These are phyloP conservation scores for Fusarium sp. DNA, from an alignment of 2,329 filamentous ascomycete genomes.

Conservation along the genomic window DNA sequence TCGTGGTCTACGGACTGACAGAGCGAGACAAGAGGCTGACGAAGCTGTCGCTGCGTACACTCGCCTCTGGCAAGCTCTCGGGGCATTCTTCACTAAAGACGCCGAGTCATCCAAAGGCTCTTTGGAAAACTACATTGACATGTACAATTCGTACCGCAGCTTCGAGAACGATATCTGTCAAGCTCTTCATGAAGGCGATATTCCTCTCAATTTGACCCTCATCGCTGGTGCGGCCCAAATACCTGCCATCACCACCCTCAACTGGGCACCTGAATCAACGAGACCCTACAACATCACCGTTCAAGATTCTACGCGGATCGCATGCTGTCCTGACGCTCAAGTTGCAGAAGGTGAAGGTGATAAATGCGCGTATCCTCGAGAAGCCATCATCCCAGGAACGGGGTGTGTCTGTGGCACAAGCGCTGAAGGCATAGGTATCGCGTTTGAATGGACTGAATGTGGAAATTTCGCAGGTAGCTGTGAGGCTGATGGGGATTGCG, in stretches of 20 bases:
- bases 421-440: constrained; percentile 42
- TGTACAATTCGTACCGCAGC: constrained; percentile 48
- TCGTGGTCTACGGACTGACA: constrained; percentile 33
- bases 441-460: constrained; percentile 52
- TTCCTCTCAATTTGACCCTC: constrained; percentile 51
- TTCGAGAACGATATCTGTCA: constrained; percentile 53
- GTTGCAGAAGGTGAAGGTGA: constrained; percentile 39
- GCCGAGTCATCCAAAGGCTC: constrained; percentile 34
- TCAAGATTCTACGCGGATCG: constrained; percentile 50
- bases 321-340: constrained; percentile 50
- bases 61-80: constrained; percentile 49
- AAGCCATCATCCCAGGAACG: constrained; percentile 48
- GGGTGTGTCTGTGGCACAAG: constrained; percentile 53
- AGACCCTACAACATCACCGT: constrained; percentile 49
- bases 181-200: constrained; percentile 48
- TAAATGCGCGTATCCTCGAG: constrained; percentile 49
- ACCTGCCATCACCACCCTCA: constrained; percentile 47
- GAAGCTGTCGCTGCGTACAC: constrained; percentile 46
- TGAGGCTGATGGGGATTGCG: constrained; percentile 40
- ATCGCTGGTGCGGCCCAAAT: constrained; percentile 48
- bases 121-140: constrained; percentile 49
- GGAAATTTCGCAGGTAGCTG: constrained; percentile 51
- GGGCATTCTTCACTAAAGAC: constrained; percentile 48
- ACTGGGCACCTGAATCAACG: constrained; percentile 46
- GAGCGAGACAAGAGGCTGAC: constrained; percentile 41